Evolutionary conservation across 306 rosid genomes (phyloP), one percentile per base, ranked within the genome.

Genomic region (Arachis hypogaea): DNA sequence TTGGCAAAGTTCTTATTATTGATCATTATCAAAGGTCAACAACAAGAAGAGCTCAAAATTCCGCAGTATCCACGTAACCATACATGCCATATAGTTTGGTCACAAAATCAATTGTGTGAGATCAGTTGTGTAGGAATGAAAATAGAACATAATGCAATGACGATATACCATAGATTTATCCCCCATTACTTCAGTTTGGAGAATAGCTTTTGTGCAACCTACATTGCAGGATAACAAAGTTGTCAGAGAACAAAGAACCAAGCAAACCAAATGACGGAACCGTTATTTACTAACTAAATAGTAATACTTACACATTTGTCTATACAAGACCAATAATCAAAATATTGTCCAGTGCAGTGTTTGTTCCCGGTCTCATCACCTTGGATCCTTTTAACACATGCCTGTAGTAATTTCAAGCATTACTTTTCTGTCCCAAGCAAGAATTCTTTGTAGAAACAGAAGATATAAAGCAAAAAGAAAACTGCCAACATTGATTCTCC

Each of bases 281-380:
- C 41, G 9, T 49, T 42, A 46, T 47, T 65, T 41, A 30, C 28
- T n/a, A 29, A 49, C 38, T 22, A 44, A 49, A 16, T 49, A 75
- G 49, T 63, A 42, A 55, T 47, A 87, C 98, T 81, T 87, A 95
- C 99, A 72, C 99, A 95, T 90, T 90, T 92, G 96, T 95, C 99
- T 28, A 95, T 70, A 79, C 99, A 95, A 70, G 84, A 80, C 96
- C 96, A 92, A 81, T 88, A 88, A 83, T 95, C 99, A 74, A 95
- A 95, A 83, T 90, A 95, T 62, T 95, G 99, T 82, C 99, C 98
- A 18, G 98, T 95, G 83, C 98, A 95, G 75, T 95, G 99, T 90
- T 92, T 88, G 79, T 90, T 89, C 73, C 98, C 98, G 12, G 86
- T 59, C 22, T 85, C 96, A 76, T 95, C 99, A 0, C 88, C 95